phyloP scores from a whole-genome alignment of 306 rosid species.

The Purshia tridentata region DNA sequence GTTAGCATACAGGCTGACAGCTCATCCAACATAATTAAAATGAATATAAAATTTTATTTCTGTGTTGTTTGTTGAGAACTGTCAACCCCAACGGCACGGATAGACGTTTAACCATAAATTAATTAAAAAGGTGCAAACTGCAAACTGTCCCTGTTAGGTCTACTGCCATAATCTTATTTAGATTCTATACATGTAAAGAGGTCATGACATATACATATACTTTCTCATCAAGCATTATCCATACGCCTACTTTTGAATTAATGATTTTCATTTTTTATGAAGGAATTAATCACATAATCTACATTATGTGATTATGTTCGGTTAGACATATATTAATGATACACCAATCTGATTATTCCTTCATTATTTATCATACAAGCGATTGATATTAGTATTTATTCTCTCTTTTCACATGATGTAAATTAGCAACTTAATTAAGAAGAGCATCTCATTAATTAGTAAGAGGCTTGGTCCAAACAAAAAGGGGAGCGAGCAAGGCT shows the following conservation, averaged over 20 bases:
- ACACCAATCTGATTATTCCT: too few relatives aligned
- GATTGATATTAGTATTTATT: too few relatives aligned
- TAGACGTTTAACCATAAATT: neutral
- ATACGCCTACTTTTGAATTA: too few relatives aligned
- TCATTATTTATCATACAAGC: too few relatives aligned
- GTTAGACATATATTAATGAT: too few relatives aligned
- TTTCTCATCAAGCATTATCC: neutral
- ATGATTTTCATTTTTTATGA: too few relatives aligned
- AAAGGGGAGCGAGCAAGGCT: neutral
- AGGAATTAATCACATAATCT: too few relatives aligned
- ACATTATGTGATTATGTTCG: too few relatives aligned
- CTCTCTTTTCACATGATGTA: too few relatives aligned
- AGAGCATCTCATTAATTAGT: too few relatives aligned
- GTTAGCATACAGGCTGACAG: slow-evolving; percentile 38
- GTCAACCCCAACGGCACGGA: neutral
- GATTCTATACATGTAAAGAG: neutral
- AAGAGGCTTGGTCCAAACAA: neutral
- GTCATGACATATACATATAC: neutral
- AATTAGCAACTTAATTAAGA: too few relatives aligned
- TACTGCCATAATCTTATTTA: neutral
- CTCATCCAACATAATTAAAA: slow-evolving; percentile 33
- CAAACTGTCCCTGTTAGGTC: slow-evolving; percentile 18
- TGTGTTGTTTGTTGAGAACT: neutral
- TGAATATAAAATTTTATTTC: neutral
- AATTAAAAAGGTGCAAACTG: neutral